Evolutionary conservation across 768 basidiomycete genomes (phyloP).

Genomic region (Psilocybe azurescens): DNA sequence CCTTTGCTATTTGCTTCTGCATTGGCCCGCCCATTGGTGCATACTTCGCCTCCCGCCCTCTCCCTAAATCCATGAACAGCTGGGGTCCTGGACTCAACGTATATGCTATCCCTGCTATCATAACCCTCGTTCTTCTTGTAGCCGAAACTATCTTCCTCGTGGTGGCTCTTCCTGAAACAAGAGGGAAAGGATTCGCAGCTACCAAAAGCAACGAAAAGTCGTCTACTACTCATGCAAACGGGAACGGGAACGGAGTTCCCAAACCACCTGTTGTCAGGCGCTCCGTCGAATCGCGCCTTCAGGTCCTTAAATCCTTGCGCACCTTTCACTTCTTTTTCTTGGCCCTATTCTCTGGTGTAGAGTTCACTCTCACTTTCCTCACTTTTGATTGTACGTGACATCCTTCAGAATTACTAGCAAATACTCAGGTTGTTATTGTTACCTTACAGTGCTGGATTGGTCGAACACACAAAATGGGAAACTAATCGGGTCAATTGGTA

Average conservation of each 20-base stretch:
- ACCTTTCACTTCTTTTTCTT: constrained; percentile 85
- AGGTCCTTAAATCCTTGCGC: constrained; percentile 62
- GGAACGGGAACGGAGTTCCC: constrained; percentile 25
- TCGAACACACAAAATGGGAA: constrained; percentile 87
- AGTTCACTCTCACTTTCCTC: constrained; percentile 96
- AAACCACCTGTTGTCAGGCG: constrained; percentile 33
- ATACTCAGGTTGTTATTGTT: background rate
- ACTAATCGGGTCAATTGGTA: constrained; percentile 86
- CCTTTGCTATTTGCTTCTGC: constrained; percentile 94
- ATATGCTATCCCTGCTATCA: constrained; percentile 87
- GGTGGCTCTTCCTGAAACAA: constrained; percentile 85
- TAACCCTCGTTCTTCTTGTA: constrained; percentile 79
- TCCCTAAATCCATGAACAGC: constrained; percentile 61
- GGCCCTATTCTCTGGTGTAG: constrained; percentile 90
- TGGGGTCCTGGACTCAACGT: constrained; percentile 78
- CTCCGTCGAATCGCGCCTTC: constrained; percentile 55
- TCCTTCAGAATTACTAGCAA: background rate
- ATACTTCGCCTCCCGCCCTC: constrained; percentile 89
- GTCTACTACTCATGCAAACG: constrained; percentile 12
- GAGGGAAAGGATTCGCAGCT: constrained; percentile 44
- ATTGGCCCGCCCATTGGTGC: constrained; percentile 95
- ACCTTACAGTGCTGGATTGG: constrained; percentile 79
- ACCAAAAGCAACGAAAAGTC: constrained; percentile 27
- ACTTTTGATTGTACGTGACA: constrained; percentile 79
- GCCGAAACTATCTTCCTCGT: constrained; percentile 83